Percentiles rank a stretch among this genome's conserved stretches.
phyloP scores from a whole-genome alignment of 1,284 basidiomycete species.

The Apiotrichum akiyoshidainum region DNA sequence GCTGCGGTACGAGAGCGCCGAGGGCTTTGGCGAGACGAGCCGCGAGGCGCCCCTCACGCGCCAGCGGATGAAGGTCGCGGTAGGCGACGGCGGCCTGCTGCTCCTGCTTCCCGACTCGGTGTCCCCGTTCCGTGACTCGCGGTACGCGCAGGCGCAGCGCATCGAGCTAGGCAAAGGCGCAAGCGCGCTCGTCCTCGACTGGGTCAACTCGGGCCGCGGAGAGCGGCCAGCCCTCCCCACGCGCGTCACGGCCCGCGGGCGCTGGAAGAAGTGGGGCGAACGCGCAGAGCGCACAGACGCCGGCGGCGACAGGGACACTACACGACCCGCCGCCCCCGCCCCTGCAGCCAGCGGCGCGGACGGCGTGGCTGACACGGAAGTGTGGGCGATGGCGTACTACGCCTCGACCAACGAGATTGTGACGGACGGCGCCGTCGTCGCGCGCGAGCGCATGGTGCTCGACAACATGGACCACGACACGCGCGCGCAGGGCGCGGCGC shows the following conservation, averaged over 20 bases:
- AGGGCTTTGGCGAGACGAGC: conserved; percentile 14
- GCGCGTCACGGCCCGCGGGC: conserved; percentile 2
- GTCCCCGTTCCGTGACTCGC: conserved; percentile 80
- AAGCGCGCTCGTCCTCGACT: conserved; percentile 75
- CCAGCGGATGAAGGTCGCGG: conserved; percentile 57
- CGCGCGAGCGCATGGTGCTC: conserved; percentile 24
- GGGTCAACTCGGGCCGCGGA: conserved; percentile 77
- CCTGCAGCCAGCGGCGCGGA: neutral
- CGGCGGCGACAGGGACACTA: too few species aligned
- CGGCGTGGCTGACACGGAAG: conserved; percentile 60
- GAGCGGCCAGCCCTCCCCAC: conserved; percentile 8
- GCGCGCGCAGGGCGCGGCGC: neutral
- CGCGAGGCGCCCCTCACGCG: conserved; percentile 23
- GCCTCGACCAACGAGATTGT: conserved; percentile 81
- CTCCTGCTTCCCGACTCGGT: conserved; percentile 86
- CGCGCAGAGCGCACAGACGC: conserved; percentile 49
- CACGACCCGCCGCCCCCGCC: too few species aligned
- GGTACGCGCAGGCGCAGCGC: conserved; percentile 74
- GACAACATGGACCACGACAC: conserved; percentile 4
- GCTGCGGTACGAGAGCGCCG: neutral
- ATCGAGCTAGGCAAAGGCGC: conserved; percentile 56
- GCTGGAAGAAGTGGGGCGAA: conserved; percentile 3
- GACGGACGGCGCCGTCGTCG: conserved; percentile 48
- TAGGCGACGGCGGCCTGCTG: conserved; percentile 59
- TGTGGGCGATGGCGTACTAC: conserved; percentile 84